Evolutionary conservation across 495 filamentous ascomycete genomes (phyloP), one percentile per base, ranked within the genome.

Genomic region (Xylaria telfairii): DNA sequence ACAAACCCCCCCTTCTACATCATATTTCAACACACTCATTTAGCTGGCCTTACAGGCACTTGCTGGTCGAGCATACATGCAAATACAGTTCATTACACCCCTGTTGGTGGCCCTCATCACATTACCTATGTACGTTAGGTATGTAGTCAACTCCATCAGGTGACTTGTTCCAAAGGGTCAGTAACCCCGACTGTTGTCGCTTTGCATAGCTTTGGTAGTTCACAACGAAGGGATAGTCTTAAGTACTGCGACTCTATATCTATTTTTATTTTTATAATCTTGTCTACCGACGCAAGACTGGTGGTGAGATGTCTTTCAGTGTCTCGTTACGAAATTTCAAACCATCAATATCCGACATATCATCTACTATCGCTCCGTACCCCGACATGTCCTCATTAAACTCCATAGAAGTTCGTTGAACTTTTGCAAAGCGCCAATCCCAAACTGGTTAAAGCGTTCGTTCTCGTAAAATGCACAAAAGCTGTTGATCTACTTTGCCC

Each of bases 401-500:
- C 26, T 34, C 59, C 57, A 64, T 46, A 53, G 13, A 49, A 56
- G n/a, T 34, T 56, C 59, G 19, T 42, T 41, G 17, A 34, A 53
- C 62, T 47, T n/a, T 54, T 60, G 37, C 51, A 49, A 62, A 60
- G 19, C 47, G 49, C 53, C 61, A 30, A 60, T 42, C 8, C 30
- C 32, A 70, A 30, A 34, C 42, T 19, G 30, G 53, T n/a, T n/a
- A 30, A 57, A 42, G 61, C 69, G 61, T 62, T 39, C 39, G 24
- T 64, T 12, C 37, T 57, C 69, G 21, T 57, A 47, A 59, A 64
- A 70, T 42, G 57, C 62, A 71, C 15, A 42, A 7, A 39, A 47
- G 57, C 47, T 26, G 34, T 60, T 34, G 17, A 46, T 72, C 19
- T 76, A 74, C 62, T 82, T 81, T 9, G 68, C 77, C 71, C 15